Conservation (phyloP, 352 stramenopile species). For the Phytophthora sp. region DNA sequence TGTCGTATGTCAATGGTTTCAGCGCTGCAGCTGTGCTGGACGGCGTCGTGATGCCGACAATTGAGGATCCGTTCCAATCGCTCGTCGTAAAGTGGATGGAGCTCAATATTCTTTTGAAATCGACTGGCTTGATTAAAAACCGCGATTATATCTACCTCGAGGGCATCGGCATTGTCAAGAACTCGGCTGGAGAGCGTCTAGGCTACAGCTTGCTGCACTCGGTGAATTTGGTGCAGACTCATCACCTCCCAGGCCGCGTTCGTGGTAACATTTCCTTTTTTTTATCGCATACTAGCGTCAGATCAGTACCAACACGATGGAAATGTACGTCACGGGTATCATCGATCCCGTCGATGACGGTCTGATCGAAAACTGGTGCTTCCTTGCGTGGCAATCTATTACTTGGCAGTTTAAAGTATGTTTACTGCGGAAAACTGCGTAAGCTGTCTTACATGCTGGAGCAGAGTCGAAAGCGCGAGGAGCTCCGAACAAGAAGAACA, state of each 20-base stretch:
- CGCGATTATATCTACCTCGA: conserved; percentile 42
- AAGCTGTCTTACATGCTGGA: conserved; percentile 26
- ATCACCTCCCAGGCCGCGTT: conserved; percentile 30
- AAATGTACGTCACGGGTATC: conserved; percentile 41
- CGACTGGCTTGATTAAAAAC: conserved; percentile 23
- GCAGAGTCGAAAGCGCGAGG: not conserved
- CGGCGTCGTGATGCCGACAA: conserved; percentile 16
- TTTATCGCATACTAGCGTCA: conserved; percentile 45
- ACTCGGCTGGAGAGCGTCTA: conserved; percentile 13
- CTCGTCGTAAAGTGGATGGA: conserved; percentile 35
- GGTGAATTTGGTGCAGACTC: conserved; percentile 6
- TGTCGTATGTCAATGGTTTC: conserved; percentile 28
- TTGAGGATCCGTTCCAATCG: conserved; percentile 19
- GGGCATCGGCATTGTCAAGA: conserved; percentile 4
- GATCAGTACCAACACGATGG: conserved; percentile 29
- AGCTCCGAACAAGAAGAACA: not conserved
- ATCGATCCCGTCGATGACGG: conserved; percentile 16
- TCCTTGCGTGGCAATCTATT: conserved; percentile 5
- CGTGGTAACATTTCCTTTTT: conserved; percentile 47
- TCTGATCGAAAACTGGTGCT: conserved; percentile 22
- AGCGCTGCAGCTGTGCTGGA: conserved; percentile 19
- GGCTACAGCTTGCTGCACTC: conserved; percentile 15
- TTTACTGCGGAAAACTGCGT: conserved; percentile 16
- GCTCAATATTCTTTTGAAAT: conserved; percentile 20
- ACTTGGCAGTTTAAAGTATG: conserved; percentile 8